Conservation (phyloP, 2,329 filamentous ascomycete genomes). For the Aspergillus neoniger region DNA sequence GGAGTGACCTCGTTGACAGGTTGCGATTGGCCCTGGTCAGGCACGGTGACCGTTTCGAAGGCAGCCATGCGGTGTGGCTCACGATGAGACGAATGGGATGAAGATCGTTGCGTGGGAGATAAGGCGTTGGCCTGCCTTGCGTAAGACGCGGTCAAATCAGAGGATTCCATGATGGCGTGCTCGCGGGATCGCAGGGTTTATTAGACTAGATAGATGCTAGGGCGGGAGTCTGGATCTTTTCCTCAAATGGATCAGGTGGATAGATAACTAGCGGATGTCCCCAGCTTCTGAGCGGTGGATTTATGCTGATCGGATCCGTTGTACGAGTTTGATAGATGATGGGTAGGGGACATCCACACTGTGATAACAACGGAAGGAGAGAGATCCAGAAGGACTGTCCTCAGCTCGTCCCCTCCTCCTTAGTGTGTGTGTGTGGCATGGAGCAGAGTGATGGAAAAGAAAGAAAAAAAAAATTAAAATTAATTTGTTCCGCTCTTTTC, state of each 20-base stretch:
- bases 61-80: conserved; percentile 27
- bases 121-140: conserved; percentile 21
- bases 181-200: conserved; percentile 22
- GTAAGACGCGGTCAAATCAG: conserved; percentile 29
- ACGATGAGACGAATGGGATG: conserved; percentile 19
- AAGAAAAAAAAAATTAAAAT: not conserved
- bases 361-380: not conserved
- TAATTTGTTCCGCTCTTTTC: not conserved
- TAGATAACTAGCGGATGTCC: conserved; percentile 13
- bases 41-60: conserved; percentile 23
- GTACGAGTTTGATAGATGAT: not conserved
- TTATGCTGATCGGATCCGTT: not conserved
- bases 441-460: not conserved
- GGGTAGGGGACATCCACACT: no score
- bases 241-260: conserved; percentile 10
- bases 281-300: conserved; percentile 11
- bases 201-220: not conserved
- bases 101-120: conserved; percentile 27
- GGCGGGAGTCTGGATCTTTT: conserved; percentile 1
- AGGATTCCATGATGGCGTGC: conserved; percentile 40
- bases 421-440: not conserved
- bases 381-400: not conserved
- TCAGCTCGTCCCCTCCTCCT: not conserved
- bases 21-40: conserved; percentile 19
- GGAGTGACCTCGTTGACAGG: conserved; percentile 34